phyloP scores from a whole-genome alignment of 192 early-diverging fungal species.

The Obelidium mucronatum region DNA sequence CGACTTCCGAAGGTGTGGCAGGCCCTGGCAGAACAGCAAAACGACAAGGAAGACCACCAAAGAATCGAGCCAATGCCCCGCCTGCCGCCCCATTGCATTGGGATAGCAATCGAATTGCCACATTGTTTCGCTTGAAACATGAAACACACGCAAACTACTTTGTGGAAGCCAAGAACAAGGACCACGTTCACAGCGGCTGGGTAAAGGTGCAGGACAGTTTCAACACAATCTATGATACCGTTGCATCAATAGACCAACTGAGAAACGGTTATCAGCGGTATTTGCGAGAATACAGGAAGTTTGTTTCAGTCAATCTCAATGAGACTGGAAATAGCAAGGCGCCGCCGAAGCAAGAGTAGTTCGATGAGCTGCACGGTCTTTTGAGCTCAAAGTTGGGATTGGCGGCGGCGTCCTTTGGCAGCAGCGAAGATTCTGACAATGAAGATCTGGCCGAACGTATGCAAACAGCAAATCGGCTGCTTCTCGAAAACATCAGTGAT shows the following conservation, averaged over 20 bases:
- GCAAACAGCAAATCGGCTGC: not conserved
- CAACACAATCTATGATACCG: not conserved
- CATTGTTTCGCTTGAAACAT: not conserved
- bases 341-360: not conserved
- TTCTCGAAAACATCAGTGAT: not conserved
- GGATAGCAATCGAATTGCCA: too few relatives aligned
- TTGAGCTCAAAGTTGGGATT: not conserved
- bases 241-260: not conserved
- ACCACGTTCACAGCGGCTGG: not conserved
- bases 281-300: not conserved
- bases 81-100: too few relatives aligned
- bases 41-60: too few relatives aligned
- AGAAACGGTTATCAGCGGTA: not conserved
- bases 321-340: not conserved
- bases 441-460: not conserved
- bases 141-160: not conserved
- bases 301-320: not conserved
- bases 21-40: too few relatives aligned
- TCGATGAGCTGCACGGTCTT: not conserved
- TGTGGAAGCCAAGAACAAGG: not conserved
- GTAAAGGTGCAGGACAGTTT: not conserved
- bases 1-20: too few relatives aligned
- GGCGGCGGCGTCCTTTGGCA: not conserved
- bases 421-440: not conserved
- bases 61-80: too few relatives aligned